Evolutionary conservation across 2,329 filamentous ascomycete genomes (phyloP), one percentile per base, ranked within the genome.

Genomic region (Diaporthe velutina): DNA sequence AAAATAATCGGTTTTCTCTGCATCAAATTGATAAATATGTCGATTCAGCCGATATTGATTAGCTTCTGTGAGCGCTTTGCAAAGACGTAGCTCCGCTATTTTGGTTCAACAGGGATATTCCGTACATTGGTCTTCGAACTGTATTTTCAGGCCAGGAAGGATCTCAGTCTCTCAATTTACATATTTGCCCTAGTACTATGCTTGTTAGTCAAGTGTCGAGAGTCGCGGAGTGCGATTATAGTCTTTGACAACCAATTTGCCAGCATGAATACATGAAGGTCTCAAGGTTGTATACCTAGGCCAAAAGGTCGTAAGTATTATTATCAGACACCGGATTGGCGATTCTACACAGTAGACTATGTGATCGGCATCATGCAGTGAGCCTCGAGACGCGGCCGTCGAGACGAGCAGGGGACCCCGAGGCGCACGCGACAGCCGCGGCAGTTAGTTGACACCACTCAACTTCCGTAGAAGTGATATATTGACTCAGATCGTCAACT

Each of bases 381-480:
- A 17, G 12, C 71, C 73, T 67, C 73, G 38, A 71, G 73, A 74
- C 67, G 71, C 61, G 54, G 64, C 8, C 64, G 17, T 58, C 52
- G 71, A 60, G 40, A 58, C 25, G 42, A 73, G 25, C 40, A 38
- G 48, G 19, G 42, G 22, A 67, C 25, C 48, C 30, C 52, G 55
- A 52, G 17, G 8, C 40, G 30, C 13, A 25, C 10, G 22, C 19
- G 22, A 67, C 30, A 67, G 64, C 64, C 48, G 42, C 61, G 30
- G 45, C 22, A 35, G 22, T 17, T 25, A 25, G 8, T n/a, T 22
- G 4, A 38, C 30, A 50, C 42, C 10, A 38, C 33, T 35, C 22
- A 8, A 30, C 38, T 33, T 67, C 12, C 28, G 8, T 33, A 17
- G 12, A 13, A 17, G 42, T 25, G n/a, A 28, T 38, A 35, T 33